These are phyloP conservation scores for Zygnema cylindricum DNA, from an alignment of 139 green algal genomes.

Conservation along the genomic window DNA sequence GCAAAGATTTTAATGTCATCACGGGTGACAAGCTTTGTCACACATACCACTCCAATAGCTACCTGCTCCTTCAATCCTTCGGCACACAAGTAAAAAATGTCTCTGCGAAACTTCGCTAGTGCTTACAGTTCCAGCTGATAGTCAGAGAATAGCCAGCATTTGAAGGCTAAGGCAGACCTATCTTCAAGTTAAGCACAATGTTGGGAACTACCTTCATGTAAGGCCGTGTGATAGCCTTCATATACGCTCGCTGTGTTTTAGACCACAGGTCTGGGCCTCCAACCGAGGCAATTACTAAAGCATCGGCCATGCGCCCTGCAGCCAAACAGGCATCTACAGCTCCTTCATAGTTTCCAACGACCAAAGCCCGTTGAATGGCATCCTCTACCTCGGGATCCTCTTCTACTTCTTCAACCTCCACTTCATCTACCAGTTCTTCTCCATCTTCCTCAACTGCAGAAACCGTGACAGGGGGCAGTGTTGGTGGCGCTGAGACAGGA, in stretches of 20 bases:
- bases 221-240: constrained; percentile 75
- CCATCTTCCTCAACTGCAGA: constrained; percentile 4
- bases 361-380: constrained; percentile 84
- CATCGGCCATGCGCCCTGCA: constrained; percentile 85
- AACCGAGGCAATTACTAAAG: constrained; percentile 73
- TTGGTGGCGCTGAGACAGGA: not conserved
- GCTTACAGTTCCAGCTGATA: no score
- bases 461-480: constrained; percentile 3
- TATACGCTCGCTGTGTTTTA: constrained; percentile 74
- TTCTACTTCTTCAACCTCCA: constrained; percentile 44
- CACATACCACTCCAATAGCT: no score
- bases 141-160: no score
- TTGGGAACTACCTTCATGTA: constrained; percentile 89
- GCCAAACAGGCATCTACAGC: constrained; percentile 89
- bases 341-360: constrained; percentile 87
- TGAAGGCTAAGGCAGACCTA: no score
- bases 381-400: constrained; percentile 67
- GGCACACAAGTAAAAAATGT: no score
- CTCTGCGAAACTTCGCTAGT: no score
- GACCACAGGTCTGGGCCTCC: constrained; percentile 70
- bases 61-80: no score
- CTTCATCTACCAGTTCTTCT: constrained; percentile 71
- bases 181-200: no score
- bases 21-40: no score
- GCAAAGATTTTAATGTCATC: no score